phyloP scores from a whole-genome alignment of 495 filamentous ascomycete genomes.

The Paragyromitra xinjiangensis region DNA sequence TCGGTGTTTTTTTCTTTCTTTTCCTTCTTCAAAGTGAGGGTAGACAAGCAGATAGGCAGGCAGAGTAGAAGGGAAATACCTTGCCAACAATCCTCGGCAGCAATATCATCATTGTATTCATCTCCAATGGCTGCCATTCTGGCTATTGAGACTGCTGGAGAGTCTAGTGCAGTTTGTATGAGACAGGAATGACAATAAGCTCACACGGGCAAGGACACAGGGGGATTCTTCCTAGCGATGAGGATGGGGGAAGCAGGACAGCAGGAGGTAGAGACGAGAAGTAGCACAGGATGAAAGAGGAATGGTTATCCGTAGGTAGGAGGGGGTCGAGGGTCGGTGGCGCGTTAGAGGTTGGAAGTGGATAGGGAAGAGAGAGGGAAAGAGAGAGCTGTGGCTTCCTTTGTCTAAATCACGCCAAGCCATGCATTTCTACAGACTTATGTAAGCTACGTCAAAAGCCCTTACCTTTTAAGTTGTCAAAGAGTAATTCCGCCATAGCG shows the following conservation, averaged over 20 bases:
- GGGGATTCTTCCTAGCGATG: background rate
- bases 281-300: background rate
- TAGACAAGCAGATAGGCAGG: background rate
- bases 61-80: slow-evolving; percentile 36
- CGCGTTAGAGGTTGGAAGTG: background rate
- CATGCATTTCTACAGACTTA: background rate
- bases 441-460: slow-evolving; percentile 2
- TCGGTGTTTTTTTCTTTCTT: background rate
- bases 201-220: slow-evolving; percentile 6
- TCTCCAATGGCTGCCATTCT: slow-evolving; percentile 58
- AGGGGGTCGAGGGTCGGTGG: background rate
- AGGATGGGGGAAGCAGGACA: background rate
- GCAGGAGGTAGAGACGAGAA: background rate
- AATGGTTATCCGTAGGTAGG: slow-evolving; percentile 1
- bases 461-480: background rate
- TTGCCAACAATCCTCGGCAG: slow-evolving; percentile 95
- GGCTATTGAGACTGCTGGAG: background rate
- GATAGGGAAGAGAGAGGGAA: background rate
- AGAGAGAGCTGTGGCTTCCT: background rate
- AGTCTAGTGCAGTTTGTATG: background rate
- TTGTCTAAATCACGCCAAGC: slow-evolving; percentile 18
- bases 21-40: background rate
- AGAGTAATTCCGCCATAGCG: background rate
- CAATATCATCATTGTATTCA: slow-evolving; percentile 77
- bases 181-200: background rate